Evolutionary conservation across 2,329 filamentous ascomycete species (phyloP).

Genomic region (Fusarium robinianum): DNA sequence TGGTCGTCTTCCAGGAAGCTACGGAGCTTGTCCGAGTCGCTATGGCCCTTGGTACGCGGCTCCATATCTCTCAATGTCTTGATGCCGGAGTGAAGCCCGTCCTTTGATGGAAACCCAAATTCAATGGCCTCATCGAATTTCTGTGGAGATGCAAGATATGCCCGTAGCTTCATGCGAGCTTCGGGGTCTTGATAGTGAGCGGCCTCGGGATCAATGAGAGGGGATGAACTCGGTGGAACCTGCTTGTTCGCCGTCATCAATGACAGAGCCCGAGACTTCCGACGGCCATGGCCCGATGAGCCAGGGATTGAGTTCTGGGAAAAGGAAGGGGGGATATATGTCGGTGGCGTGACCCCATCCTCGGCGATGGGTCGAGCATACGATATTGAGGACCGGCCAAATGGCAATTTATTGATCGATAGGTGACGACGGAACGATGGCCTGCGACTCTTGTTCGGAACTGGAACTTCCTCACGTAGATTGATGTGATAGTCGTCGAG

Average conservation of each 20-base stretch:
- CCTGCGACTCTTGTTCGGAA: slow-evolving; percentile 50
- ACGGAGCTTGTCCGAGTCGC: slow-evolving; percentile 55
- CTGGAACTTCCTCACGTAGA: slow-evolving; percentile 55
- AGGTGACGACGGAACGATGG: slow-evolving; percentile 72
- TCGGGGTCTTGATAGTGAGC: slow-evolving; percentile 91
- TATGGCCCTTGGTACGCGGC: slow-evolving; percentile 37
- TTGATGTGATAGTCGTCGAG: slow-evolving; percentile 73
- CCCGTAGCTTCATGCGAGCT: slow-evolving; percentile 80
- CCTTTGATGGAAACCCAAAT: slow-evolving; percentile 81
- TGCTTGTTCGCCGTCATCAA: slow-evolving; percentile 56
- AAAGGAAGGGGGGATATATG: slow-evolving; percentile 27
- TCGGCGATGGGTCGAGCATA: slow-evolving; percentile 53
- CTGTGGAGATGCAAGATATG: slow-evolving; percentile 85
- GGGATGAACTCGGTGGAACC: slow-evolving; percentile 26
- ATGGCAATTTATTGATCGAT: slow-evolving; percentile 70
- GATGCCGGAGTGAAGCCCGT: slow-evolving; percentile 45
- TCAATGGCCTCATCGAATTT: slow-evolving; percentile 96
- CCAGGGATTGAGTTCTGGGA: slow-evolving; percentile 28
- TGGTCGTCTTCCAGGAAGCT: slow-evolving; percentile 64
- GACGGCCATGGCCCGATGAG: slow-evolving; percentile 47
- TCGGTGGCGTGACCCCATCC: slow-evolving; percentile 43
- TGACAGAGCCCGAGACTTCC: slow-evolving; percentile 60
- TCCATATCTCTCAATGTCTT: slow-evolving; percentile 28
- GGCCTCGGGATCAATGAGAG: slow-evolving; percentile 67
- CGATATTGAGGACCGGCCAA: slow-evolving; percentile 59